Conservation (phyloP, 176 grass and related monocot species). For the Typha latifolia region DNA sequence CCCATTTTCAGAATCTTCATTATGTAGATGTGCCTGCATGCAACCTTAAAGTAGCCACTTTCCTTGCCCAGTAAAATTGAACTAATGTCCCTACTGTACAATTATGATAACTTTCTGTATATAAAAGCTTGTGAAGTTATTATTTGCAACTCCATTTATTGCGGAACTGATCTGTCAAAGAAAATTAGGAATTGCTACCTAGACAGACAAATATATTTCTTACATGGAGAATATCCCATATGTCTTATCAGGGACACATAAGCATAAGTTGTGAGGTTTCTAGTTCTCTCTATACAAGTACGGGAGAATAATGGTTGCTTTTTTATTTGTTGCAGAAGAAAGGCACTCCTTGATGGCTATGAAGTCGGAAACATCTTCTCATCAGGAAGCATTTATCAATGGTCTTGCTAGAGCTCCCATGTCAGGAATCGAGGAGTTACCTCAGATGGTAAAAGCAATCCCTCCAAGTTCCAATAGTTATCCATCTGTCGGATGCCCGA, state of each 20-base stretch:
- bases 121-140: too few relatives aligned
- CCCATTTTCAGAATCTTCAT: not conserved
- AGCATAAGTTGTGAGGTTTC: not conserved
- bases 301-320: conserved; percentile 12
- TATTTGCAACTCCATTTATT: too few relatives aligned
- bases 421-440: conserved; percentile 32
- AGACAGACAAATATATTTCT: too few relatives aligned
- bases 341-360: conserved; percentile 40
- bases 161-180: too few relatives aligned
- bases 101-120: too few relatives aligned
- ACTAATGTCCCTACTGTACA: too few relatives aligned
- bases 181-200: too few relatives aligned
- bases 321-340: conserved; percentile 37
- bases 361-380: conserved; percentile 37
- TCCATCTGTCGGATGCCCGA: conserved; percentile 2
- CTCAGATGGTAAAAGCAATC: conserved; percentile 39
- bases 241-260: not conserved
- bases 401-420: conserved; percentile 34
- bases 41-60: not conserved
- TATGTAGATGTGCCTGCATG: not conserved
- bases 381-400: conserved; percentile 40
- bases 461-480: conserved; percentile 46
- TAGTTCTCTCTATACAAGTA: not conserved
- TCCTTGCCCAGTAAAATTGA: not conserved
- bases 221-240: too few relatives aligned